Evolutionary conservation across 2,329 filamentous ascomycete species (phyloP).

Genomic region (Cercospora sp.): DNA sequence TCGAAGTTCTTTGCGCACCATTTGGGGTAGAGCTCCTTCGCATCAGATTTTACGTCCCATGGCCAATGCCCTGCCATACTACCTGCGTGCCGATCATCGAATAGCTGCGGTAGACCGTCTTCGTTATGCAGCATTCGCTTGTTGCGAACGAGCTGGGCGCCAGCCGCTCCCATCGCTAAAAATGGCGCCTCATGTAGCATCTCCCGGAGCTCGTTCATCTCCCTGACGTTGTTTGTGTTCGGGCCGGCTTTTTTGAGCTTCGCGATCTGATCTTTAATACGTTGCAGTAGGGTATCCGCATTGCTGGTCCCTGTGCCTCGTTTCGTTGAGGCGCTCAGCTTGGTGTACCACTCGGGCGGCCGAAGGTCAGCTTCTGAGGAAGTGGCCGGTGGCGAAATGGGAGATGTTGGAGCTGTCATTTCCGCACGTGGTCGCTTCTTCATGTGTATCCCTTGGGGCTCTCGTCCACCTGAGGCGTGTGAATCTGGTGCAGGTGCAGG

Average conservation of each 20-base stretch:
- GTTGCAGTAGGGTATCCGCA: constrained; percentile 14
- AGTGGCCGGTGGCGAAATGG: background rate
- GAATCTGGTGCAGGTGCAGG: background rate
- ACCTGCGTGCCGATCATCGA: constrained; percentile 32
- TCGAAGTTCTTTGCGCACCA: constrained; percentile 48
- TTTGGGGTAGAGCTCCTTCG: constrained; percentile 47
- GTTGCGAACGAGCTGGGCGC: constrained; percentile 36
- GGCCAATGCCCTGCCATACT: constrained; percentile 40
- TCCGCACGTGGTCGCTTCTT: background rate
- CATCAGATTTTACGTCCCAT: constrained; percentile 50
- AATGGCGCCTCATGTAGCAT: constrained; percentile 45
- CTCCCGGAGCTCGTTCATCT: constrained; percentile 39
- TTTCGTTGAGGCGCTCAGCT: background rate
- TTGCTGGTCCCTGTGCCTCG: constrained; percentile 13
- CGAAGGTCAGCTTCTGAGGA: background rate
- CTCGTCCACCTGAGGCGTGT: background rate
- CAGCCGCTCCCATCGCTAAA: constrained; percentile 33
- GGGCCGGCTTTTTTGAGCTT: constrained; percentile 12
- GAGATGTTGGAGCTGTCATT: background rate
- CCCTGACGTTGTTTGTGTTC: background rate
- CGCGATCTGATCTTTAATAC: constrained; percentile 14
- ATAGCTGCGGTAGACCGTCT: constrained; percentile 45
- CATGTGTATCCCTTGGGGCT: background rate
- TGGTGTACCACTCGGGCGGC: constrained; percentile 29
- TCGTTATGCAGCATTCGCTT: constrained; percentile 41